Evolutionary conservation across 192 early-diverging fungal genomes (phyloP), one percentile per base, ranked within the genome.

Genomic region (Paraglomus brasilianum): DNA sequence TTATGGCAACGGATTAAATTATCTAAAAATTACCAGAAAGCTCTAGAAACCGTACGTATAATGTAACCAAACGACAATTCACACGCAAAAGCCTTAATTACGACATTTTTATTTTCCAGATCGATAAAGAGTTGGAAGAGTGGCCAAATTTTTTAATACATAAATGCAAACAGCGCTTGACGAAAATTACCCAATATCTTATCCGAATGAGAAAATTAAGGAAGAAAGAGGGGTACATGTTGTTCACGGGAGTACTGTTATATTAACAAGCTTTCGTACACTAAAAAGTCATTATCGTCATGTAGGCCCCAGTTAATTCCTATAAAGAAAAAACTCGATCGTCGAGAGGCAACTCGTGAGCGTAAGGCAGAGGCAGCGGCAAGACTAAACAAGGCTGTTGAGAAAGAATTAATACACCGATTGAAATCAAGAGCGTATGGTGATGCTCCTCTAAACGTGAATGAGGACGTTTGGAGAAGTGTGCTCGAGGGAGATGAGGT

Each of bases 91-190:
- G 38, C 11, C 59, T 19, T 38, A 15, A 30, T 15, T 41, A 1
- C 30, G 30, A 15, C 30, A 10, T 4, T 62, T 22, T 19, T 30
- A 30, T 30, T 30, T 30, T 30, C 30, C 3, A 89, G 83, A 93
- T 98, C 52, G 95, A 98, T 81, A 88, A 87, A 56, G 90, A 96
- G 69, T 81, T 98, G 65, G 72, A 88, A 45, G 90, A 94, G 79
- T 98, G 94, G 94, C 95, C 95, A 68, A 80, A 85, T 57, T 96
- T 94, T 76, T 82, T 89, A 75, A 80, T 92, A 61, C 92, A 96
- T 85, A 95, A 93, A 82, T 96, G 94, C 84, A 98, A 98, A 75
- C 95, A 97, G 75, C 86, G 96, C 53, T 66, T 96, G 53, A 97
- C 95, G 41, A 96, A 95, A 82, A 92, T 97, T 55, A 96, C 93